Evolutionary conservation across 169 alveolate genomes (phyloP).

Genomic region (Cryptosporidium andersoni): DNA sequence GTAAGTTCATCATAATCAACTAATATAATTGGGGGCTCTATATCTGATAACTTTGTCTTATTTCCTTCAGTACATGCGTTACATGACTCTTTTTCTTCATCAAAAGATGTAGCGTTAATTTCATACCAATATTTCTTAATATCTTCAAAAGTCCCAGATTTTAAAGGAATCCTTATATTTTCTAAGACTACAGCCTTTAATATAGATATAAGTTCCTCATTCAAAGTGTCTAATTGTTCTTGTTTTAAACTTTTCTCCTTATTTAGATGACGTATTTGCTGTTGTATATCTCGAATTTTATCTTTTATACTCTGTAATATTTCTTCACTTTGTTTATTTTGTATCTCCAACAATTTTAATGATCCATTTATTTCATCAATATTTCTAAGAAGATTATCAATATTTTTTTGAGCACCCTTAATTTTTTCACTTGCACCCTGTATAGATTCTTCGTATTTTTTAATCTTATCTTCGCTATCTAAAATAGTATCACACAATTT

Average conservation of each 20-base stretch:
- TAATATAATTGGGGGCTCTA: conserved; percentile 63
- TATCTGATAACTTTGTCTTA: neutral
- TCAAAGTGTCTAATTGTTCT: conserved; percentile 26
- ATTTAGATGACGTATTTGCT: neutral
- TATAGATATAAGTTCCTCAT: conserved; percentile 32
- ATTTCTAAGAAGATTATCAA: conserved; percentile 39
- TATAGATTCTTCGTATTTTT: conserved; percentile 9
- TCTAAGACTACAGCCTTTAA: conserved; percentile 42
- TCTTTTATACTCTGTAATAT: conserved; percentile 28
- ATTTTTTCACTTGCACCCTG: neutral
- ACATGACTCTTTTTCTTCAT: neutral
- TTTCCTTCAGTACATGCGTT: neutral
- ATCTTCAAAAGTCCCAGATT: conserved; percentile 41
- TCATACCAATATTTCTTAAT: conserved; percentile 63
- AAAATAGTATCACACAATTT: conserved; percentile 4
- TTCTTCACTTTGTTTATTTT: conserved; percentile 17
- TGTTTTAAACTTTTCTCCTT: conserved; percentile 23
- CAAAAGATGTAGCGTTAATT: neutral
- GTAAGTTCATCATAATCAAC: conserved; percentile 37
- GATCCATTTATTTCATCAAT: conserved; percentile 52
- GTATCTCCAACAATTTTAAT: neutral
- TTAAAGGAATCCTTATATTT: conserved; percentile 28
- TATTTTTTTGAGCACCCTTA: conserved; percentile 67
- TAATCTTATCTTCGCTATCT: conserved; percentile 12
- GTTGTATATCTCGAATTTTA: conserved; percentile 10